These are phyloP conservation scores for Aureobasidium sp. DNA, from an alignment of 2,329 filamentous ascomycete species.

Conservation along the genomic window DNA sequence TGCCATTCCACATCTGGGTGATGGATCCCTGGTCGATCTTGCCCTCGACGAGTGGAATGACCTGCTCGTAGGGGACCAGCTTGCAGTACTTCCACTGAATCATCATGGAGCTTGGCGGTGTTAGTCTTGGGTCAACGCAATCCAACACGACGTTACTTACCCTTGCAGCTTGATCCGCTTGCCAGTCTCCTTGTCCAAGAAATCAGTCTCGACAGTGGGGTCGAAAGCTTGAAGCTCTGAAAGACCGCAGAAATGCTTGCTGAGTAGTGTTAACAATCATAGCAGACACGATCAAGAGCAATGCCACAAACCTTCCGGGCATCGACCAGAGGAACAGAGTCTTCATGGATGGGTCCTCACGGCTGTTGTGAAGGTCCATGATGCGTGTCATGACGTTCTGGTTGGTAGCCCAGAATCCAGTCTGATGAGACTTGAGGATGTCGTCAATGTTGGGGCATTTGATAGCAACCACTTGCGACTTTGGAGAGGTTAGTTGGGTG, in stretches of 20 bases:
- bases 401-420: slow-evolving; percentile 8
- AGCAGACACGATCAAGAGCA: neutral
- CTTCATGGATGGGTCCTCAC: neutral
- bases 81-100: slow-evolving; percentile 6
- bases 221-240: slow-evolving; percentile 6
- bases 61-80: slow-evolving; percentile 6
- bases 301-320: slow-evolving; percentile 9
- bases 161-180: neutral
- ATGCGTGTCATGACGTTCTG: slow-evolving; percentile 4
- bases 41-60: neutral
- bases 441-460: neutral
- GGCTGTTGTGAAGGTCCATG: neutral
- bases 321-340: slow-evolving; percentile 9
- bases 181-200: neutral
- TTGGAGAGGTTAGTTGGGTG: neutral
- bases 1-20: slow-evolving; percentile 15
- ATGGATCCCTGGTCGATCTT: neutral
- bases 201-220: neutral
- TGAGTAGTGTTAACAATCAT: neutral
- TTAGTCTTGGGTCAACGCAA: neutral
- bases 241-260: slow-evolving; percentile 12
- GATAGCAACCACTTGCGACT: slow-evolving; percentile 11
- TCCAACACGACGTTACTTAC: neutral
- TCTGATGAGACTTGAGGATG: neutral
- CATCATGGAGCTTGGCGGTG: neutral